Evolutionary conservation across 306 rosid genomes (phyloP).

Genomic region (Amphicarpaea edgeworthii): DNA sequence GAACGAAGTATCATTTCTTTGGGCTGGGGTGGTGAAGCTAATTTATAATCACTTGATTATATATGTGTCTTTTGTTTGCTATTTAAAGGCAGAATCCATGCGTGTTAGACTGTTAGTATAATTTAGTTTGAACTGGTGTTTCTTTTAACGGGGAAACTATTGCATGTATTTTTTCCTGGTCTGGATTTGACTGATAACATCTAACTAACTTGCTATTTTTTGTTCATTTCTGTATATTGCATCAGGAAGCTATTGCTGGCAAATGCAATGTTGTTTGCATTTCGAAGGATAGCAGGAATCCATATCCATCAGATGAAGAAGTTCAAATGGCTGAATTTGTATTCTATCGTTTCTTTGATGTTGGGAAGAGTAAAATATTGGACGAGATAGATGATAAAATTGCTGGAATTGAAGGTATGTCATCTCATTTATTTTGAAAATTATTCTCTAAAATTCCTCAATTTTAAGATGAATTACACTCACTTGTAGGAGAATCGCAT

Average conservation of each 20-base stretch:
- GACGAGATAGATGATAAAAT: slow-evolving; percentile 62
- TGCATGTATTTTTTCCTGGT: not conserved
- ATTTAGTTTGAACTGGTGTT: not conserved
- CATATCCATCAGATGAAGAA: slow-evolving; percentile 63
- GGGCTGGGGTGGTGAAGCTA: not conserved
- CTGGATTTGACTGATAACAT: slow-evolving; percentile 12
- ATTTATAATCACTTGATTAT: not conserved
- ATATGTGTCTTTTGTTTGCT: not conserved
- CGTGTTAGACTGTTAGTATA: not conserved
- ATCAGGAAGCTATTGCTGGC: slow-evolving; percentile 91
- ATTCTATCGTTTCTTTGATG: slow-evolving; percentile 84
- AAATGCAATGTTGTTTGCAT: slow-evolving; percentile 83
- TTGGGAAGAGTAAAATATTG: slow-evolving; percentile 51
- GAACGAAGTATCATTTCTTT: not conserved
- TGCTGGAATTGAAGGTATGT: slow-evolving; percentile 72
- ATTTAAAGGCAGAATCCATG: not conserved
- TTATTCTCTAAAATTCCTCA: slow-evolving; percentile 24
- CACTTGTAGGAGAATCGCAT: not conserved
- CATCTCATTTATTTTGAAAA: slow-evolving; percentile 15
- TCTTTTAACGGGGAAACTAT: not conserved
- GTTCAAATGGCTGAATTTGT: slow-evolving; percentile 73
- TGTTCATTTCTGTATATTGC: slow-evolving; percentile 25
- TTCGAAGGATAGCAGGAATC: slow-evolving; percentile 70
- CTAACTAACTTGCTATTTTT: not conserved
- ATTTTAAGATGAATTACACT: slow-evolving; percentile 17